Conservation (phyloP, 768 basidiomycete species). For the Vishniacozyma victoriae region DNA sequence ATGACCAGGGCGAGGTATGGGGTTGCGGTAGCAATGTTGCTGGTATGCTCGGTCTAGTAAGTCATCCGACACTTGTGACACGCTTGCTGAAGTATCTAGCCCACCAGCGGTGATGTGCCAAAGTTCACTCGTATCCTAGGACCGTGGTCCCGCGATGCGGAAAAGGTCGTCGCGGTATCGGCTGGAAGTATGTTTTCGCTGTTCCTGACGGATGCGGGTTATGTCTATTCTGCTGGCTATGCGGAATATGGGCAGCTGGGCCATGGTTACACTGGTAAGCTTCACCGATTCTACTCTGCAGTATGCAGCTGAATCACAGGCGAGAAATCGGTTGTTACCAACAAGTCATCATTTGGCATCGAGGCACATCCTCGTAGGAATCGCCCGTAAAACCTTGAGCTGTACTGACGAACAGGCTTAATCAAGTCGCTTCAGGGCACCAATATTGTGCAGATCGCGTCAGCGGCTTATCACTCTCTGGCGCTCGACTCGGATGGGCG, state of each 20-base stretch:
- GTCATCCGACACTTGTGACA: conserved; percentile 19
- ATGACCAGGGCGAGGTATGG: conserved; percentile 76
- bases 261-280: conserved; percentile 74
- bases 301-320: conserved; percentile 9
- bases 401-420: conserved; percentile 52
- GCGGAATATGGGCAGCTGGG: conserved; percentile 90
- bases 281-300: background rate
- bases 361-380: conserved; percentile 45
- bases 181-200: conserved; percentile 81
- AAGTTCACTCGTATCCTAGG: conserved; percentile 31
- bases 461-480: conserved; percentile 79
- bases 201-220: conserved; percentile 71
- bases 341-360: conserved; percentile 75
- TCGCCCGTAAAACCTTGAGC: background rate
- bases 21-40: conserved; percentile 71
- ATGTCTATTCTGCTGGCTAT: conserved; percentile 84
- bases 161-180: conserved; percentile 52
- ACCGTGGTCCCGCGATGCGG: conserved; percentile 34
- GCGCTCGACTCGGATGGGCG: conserved; percentile 62
- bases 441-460: conserved; percentile 73
- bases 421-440: conserved; percentile 66
- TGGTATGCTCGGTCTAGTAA: conserved; percentile 61
- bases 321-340: conserved; percentile 77
- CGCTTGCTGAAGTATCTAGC: conserved; percentile 2
- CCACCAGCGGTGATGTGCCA: conserved; percentile 16